phyloP scores from a whole-genome alignment of 495 filamentous ascomycete genomes.

The Penicillium desertorum region DNA sequence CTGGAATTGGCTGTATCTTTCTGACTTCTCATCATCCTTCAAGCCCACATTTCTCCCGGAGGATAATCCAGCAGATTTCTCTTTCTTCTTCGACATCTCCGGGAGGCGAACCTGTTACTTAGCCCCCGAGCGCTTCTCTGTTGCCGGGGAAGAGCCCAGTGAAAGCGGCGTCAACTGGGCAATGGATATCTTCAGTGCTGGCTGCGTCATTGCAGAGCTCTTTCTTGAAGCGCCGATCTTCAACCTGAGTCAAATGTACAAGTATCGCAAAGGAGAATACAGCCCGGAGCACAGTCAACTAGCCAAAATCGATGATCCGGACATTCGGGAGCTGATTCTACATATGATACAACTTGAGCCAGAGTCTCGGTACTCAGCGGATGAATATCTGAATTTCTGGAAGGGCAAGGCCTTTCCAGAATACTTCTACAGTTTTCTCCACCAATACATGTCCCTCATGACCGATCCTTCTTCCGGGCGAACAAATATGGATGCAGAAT shows the following conservation, averaged over 20 bases:
- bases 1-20: constrained; percentile 98
- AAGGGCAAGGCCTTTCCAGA: constrained; percentile 87
- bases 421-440: constrained; percentile 95
- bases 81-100: constrained; percentile 95
- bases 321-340: constrained; percentile 80
- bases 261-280: constrained; percentile 89
- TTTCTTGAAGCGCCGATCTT: constrained; percentile 97
- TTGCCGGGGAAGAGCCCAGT: constrained; percentile 63
- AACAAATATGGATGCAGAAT: constrained; percentile 58
- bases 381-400: constrained; percentile 93
- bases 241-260: constrained; percentile 88
- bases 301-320: constrained; percentile 80
- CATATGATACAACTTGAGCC: constrained; percentile 97
- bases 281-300: constrained; percentile 79
- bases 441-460: constrained; percentile 94
- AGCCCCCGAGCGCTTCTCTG: constrained; percentile 88
- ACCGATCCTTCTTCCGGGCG: constrained; percentile 88
- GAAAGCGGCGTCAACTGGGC: constrained; percentile 76
- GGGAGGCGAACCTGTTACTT: constrained; percentile 93
- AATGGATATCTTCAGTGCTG: constrained; percentile 98
- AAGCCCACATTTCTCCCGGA: constrained; percentile 94
- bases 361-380: constrained; percentile 85
- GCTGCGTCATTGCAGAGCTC: constrained; percentile 95
- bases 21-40: constrained; percentile 93
- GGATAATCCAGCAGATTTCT: constrained; percentile 96